Conservation (phyloP, 306 rosid genomes). For the Casuarina equisetifolia region DNA sequence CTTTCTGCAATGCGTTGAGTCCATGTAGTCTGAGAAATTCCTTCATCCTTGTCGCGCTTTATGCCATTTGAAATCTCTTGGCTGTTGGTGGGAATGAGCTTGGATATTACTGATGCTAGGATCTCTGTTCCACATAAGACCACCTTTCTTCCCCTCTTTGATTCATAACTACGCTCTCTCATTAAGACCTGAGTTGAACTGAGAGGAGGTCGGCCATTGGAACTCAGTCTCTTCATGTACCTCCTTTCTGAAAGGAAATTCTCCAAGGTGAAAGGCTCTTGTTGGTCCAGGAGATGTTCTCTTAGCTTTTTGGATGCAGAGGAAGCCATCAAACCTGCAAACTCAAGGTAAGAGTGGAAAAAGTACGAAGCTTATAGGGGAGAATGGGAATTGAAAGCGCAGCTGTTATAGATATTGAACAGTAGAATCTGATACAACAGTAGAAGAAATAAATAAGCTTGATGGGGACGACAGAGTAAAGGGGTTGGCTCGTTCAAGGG, state of each 20-base stretch:
- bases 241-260: slow-evolving; percentile 41
- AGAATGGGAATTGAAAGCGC: slow-evolving; percentile 13
- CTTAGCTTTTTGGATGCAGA: slow-evolving; percentile 36
- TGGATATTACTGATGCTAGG: slow-evolving; percentile 28
- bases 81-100: slow-evolving; percentile 26
- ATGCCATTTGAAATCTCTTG: slow-evolving; percentile 23
- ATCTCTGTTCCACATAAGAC: slow-evolving; percentile 25
- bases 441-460: slow-evolving; percentile 9
- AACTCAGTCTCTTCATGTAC: slow-evolving; percentile 27
- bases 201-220: neutral
- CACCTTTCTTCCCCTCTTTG: slow-evolving; percentile 21
- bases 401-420: neutral
- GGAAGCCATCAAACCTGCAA: slow-evolving; percentile 27
- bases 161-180: slow-evolving; percentile 19
- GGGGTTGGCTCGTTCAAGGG: neutral
- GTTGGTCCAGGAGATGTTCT: slow-evolving; percentile 41
- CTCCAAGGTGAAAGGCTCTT: slow-evolving; percentile 41
- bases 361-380: slow-evolving; percentile 2
- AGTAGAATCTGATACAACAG: neutral
- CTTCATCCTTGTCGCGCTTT: slow-evolving; percentile 17
- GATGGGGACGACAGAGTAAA: neutral
- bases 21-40: slow-evolving; percentile 10
- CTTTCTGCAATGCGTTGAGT: neutral
- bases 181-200: slow-evolving; percentile 31
- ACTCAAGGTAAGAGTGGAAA: neutral